Conservation (phyloP, 225 moss, liverwort and hornwort species). For the Bryoerythrophyllum caledonicum region DNA sequence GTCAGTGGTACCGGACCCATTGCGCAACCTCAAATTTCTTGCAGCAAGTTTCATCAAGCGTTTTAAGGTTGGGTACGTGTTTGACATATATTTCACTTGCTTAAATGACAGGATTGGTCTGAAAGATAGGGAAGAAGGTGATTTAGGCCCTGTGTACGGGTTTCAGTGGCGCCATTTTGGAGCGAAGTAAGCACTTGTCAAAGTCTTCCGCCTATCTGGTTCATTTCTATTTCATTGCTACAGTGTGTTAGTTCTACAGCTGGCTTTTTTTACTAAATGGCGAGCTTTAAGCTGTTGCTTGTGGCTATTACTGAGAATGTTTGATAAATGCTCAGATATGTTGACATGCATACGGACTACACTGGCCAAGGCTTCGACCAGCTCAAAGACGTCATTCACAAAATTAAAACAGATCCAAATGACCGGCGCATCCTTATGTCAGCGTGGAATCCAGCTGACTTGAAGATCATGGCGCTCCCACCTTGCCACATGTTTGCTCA, state of each 20-base stretch:
- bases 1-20: background rate
- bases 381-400: slow-evolving; percentile 84
- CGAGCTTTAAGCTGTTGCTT: background rate
- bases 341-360: slow-evolving; percentile 85
- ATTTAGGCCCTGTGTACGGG: slow-evolving; percentile 91
- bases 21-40: background rate
- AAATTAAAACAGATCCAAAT: slow-evolving; percentile 75
- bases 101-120: slow-evolving; percentile 61
- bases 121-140: slow-evolving; percentile 86
- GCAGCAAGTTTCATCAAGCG: background rate
- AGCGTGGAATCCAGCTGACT: slow-evolving; percentile 94
- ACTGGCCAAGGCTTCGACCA: slow-evolving; percentile 92
- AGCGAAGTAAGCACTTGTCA: slow-evolving; percentile 59
- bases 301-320: background rate
- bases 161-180: slow-evolving; percentile 99
- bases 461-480: slow-evolving; percentile 93
- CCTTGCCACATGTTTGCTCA: slow-evolving; percentile 99
- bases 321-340: slow-evolving; percentile 53
- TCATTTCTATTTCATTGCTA: background rate
- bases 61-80: background rate
- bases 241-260: background rate
- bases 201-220: background rate
- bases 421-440: slow-evolving; percentile 91
- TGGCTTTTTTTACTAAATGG: background rate
- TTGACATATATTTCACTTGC: background rate